Evolutionary conservation across 2,329 filamentous ascomycete genomes (phyloP).

Genomic region (Fusarium aywerte): DNA sequence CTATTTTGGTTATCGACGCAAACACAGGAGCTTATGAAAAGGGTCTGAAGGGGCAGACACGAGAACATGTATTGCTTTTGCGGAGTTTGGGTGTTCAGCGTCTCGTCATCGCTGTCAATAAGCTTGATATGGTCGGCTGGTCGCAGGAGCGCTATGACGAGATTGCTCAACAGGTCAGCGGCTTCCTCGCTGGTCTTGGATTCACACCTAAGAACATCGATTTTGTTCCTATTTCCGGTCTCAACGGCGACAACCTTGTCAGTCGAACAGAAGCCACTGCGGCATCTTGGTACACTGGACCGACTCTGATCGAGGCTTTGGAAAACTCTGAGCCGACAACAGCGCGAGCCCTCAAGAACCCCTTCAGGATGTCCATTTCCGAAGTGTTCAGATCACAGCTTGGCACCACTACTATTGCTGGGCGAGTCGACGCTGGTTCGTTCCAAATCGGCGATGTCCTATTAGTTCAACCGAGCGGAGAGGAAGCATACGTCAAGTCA

Average conservation of each 20-base stretch:
- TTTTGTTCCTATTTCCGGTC: conserved; percentile 90
- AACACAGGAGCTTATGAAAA: conserved; percentile 92
- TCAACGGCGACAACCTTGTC: conserved; percentile 88
- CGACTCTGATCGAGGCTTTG: conserved; percentile 83
- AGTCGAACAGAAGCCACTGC: conserved; percentile 64
- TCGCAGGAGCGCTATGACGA: conserved; percentile 83
- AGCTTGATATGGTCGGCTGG: conserved; percentile 90
- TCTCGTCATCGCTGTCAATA: conserved; percentile 93
- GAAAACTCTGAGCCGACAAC: conserved; percentile 81
- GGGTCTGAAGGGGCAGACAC: conserved; percentile 91
- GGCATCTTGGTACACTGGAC: conserved; percentile 82
- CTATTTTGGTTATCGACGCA: conserved; percentile 92
- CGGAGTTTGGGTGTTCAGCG: conserved; percentile 90
- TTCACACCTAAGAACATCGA: conserved; percentile 84
- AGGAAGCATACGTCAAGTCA: conserved; percentile 83
- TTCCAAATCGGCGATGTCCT: conserved; percentile 86
- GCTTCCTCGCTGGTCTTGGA: conserved; percentile 83
- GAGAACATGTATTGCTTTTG: conserved; percentile 89
- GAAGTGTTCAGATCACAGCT: conserved; percentile 87
- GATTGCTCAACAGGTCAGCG: conserved; percentile 83
- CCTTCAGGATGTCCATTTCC: conserved; percentile 85
- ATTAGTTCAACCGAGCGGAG: conserved; percentile 81
- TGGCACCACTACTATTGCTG: conserved; percentile 85
- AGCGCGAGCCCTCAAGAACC: conserved; percentile 74
- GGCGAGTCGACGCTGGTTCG: conserved; percentile 84